Conservation (phyloP, 805 yeast genomes). For the Ogataea pini region DNA sequence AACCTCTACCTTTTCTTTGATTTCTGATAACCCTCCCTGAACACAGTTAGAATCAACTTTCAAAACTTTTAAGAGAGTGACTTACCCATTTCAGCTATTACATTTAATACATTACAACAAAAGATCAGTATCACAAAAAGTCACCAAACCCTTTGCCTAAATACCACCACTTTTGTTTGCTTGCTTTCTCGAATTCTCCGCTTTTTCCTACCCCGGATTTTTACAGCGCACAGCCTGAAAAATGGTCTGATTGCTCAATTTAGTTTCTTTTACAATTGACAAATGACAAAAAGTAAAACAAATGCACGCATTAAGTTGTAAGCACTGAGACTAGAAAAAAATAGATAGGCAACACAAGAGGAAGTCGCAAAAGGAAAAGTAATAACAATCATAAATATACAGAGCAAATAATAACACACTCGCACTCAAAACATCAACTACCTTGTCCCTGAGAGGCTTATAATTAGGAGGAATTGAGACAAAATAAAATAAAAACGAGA, state of each 20-base stretch:
- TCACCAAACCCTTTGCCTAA: not conserved
- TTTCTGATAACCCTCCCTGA: conserved; percentile 98
- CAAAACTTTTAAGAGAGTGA: no score
- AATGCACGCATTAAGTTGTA: conserved; percentile 11
- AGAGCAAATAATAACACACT: conserved; percentile 15
- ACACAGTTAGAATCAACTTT: not conserved
- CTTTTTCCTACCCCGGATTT: not conserved
- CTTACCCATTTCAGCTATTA: not conserved
- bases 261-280: no score
- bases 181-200: not conserved
- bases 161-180: not conserved
- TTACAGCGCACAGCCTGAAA: not conserved
- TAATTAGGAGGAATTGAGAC: not conserved
- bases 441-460: not conserved
- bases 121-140: no score
- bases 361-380: conserved; percentile 6
- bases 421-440: conserved; percentile 4
- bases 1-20: conserved; percentile 99
- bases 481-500: not conserved
- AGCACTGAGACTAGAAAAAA: conserved; percentile 4
- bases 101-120: no score
- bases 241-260: not conserved
- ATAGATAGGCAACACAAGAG: conserved; percentile 4
- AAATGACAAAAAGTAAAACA: not conserved
- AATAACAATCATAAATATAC: conserved; percentile 9